Evolutionary conservation across 1,284 basidiomycete genomes (phyloP), one percentile per base, ranked within the genome.

Genomic region (Mrakiaceae sp.): DNA sequence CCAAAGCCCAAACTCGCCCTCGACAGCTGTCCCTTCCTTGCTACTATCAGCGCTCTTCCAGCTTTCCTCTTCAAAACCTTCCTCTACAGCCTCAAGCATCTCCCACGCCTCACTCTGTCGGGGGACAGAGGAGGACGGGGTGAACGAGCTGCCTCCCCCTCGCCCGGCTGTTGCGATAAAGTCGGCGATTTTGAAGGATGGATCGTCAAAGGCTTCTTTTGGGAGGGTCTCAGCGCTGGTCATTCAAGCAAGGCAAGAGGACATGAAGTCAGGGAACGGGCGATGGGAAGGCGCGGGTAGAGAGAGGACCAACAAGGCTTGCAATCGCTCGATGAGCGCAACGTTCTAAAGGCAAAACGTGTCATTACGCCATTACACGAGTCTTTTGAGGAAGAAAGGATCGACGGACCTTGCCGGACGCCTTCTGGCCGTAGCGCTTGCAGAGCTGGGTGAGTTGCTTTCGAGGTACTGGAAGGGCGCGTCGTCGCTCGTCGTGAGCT

Each of bases 381-480:
- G 16, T 7, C 39, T 9, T 3, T 12, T 9, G 27, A 9, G 9
- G 47, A 7, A 4, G 52, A 62, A 46, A 46, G 43, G 12, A 44
- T 5, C 12, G 12, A 66, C 71, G 58, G 16, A 75, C 75, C 71
- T 76, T 77, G 39, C 75, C 75, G 61, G 70, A 73, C 4, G 74
- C 74, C 63, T 70, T 75, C 56, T 76, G 70, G 7, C 71, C 72
- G 67, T 75, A 75, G 60, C 71, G 70, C 67, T 74, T 75, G 14
- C 74, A 76, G 5, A 77, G 64, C 16, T 72, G 73, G 3, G 75
- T 68, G 11, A 77, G 72, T 66, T 77, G 75, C 66, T 73, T 72
- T n/a, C 75, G 68, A 62, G 74, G 54, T 3, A 65, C 59, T 65
- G 50, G 44, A 56, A 40, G 53, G 27, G 1, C 27, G 27, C 27